Evolutionary conservation across 78 protist genomes (phyloP).

Genomic region (Polysphondylium violaceum): DNA sequence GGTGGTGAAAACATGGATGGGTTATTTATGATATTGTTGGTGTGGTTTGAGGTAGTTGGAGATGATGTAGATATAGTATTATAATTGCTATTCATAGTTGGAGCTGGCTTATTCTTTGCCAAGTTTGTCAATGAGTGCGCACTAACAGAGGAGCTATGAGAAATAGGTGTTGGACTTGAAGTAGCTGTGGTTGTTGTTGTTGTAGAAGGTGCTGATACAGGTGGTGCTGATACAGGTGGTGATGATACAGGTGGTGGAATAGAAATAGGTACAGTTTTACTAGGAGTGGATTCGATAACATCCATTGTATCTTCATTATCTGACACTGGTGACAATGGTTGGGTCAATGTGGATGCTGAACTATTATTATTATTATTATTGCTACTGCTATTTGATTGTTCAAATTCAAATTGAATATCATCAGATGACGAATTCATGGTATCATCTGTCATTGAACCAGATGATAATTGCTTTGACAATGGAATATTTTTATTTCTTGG

Average conservation of each 20-base stretch:
- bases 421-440: constrained; percentile 13
- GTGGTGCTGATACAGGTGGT: neutral
- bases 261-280: neutral
- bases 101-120: neutral
- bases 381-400: constrained; percentile 2
- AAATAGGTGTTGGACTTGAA: neutral
- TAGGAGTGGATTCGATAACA: neutral
- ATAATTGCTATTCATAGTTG: no score
- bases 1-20: neutral
- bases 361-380: neutral
- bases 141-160: no score
- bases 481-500: neutral
- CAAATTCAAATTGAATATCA: constrained; percentile 18
- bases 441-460: no score
- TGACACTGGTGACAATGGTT: neutral
- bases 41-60: neutral
- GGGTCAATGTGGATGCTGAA: neutral
- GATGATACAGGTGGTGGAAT: neutral
- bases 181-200: neutral
- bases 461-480: no score
- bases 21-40: no score
- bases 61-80: constrained; percentile 21
- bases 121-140: neutral
- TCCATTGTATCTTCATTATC: neutral
- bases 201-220: neutral